Conservation (phyloP, 2,329 filamentous ascomycete species). For the Botrytis deweyae region DNA sequence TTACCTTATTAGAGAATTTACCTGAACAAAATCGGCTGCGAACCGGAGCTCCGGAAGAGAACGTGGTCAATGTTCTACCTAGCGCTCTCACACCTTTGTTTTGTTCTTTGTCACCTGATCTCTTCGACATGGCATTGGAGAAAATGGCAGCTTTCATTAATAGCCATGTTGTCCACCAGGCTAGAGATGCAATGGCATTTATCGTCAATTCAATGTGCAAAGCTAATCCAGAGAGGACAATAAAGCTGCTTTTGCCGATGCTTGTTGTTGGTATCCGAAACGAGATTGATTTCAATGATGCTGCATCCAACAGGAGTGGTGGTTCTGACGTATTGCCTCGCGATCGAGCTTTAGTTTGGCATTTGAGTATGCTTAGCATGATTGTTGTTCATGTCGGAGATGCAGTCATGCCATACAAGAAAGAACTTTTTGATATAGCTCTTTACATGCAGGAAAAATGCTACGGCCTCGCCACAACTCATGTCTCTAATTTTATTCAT, state of each 20-base stretch:
- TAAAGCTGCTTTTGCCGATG: slow-evolving; percentile 88
- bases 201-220: slow-evolving; percentile 97
- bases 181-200: slow-evolving; percentile 96
- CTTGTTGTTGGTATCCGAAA: slow-evolving; percentile 88
- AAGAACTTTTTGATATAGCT: slow-evolving; percentile 87
- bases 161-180: slow-evolving; percentile 94
- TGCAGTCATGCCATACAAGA: slow-evolving; percentile 83
- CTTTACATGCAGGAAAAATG: slow-evolving; percentile 97
- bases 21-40: slow-evolving; percentile 86
- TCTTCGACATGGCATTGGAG: slow-evolving; percentile 88
- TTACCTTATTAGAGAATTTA: slow-evolving; percentile 91
- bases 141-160: slow-evolving; percentile 91
- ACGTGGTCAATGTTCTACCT: slow-evolving; percentile 91
- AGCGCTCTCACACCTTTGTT: slow-evolving; percentile 89
- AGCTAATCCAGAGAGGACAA: slow-evolving; percentile 87
- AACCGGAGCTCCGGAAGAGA: slow-evolving; percentile 91
- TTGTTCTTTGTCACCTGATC: slow-evolving; percentile 83
- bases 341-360: slow-evolving; percentile 92
- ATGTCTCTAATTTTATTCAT: slow-evolving; percentile 97
- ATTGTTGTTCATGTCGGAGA: slow-evolving; percentile 93
- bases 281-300: slow-evolving; percentile 95
- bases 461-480: slow-evolving; percentile 87
- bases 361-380: slow-evolving; percentile 96
- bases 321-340: slow-evolving; percentile 90
- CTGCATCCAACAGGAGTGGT: slow-evolving; percentile 89